Conservation (phyloP, 352 stramenopile species). For the Globisporangium sylvaticum region DNA sequence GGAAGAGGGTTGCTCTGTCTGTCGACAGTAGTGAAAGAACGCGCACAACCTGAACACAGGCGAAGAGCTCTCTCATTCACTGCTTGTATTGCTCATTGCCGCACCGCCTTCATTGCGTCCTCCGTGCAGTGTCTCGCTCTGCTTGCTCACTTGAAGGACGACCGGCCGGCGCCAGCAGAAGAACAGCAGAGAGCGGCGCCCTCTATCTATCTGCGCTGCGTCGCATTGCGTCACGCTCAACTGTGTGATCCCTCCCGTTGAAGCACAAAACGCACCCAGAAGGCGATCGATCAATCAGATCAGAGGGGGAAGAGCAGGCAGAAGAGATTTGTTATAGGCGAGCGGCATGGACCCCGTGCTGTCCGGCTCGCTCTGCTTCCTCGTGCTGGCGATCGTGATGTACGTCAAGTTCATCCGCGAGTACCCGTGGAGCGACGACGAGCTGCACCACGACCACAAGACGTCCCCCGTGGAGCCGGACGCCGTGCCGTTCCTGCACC, state of each 20-base stretch:
- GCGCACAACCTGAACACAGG: not conserved
- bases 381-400: conserved; percentile 84
- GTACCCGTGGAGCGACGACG: conserved; percentile 58
- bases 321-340: not conserved
- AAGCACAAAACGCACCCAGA: not conserved
- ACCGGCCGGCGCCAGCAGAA: not conserved
- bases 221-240: not conserved
- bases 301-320: not conserved
- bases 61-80: not conserved
- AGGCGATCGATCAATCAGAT: not conserved
- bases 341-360: conserved; percentile 73
- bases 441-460: conserved; percentile 46
- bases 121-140: not conserved
- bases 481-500: conserved; percentile 65
- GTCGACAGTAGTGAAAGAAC: not conserved
- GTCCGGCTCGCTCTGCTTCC: conserved; percentile 84
- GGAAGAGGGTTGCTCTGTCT: not conserved
- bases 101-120: not conserved
- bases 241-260: not conserved
- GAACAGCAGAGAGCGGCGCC: not conserved
- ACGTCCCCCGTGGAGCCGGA: conserved; percentile 64
- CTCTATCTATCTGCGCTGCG: not conserved
- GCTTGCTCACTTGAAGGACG: not conserved
- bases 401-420: conserved; percentile 88
- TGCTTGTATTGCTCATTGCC: not conserved